Evolutionary conservation across 805 yeast genomes (phyloP).

Genomic region (Wickerhamiella spandovensis): DNA sequence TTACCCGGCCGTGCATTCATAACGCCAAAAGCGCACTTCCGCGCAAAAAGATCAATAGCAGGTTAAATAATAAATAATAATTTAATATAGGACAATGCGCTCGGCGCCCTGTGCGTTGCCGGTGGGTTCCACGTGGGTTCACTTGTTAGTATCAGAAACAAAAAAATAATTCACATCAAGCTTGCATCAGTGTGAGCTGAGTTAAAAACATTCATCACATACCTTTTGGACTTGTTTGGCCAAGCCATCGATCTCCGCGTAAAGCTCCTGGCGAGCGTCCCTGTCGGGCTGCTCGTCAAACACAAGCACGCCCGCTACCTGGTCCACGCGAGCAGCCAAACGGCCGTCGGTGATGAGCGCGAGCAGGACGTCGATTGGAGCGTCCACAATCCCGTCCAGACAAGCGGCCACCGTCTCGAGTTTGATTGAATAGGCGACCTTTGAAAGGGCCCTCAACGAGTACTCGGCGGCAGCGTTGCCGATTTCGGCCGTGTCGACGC

Average conservation of each 20-base stretch:
- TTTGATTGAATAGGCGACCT: constrained; percentile 9
- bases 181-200: constrained; percentile 25
- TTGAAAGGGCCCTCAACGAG: constrained; percentile 10
- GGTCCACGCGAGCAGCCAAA: constrained; percentile 12
- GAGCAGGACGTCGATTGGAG: constrained; percentile 7
- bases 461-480: constrained; percentile 10
- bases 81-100: no score
- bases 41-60: background rate
- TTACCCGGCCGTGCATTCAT: no score
- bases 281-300: constrained; percentile 2
- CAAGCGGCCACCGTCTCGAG: constrained; percentile 6
- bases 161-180: constrained; percentile 18
- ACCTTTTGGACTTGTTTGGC: constrained; percentile 8
- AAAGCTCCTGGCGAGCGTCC: constrained; percentile 2
- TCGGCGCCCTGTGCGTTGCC: no score
- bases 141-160: constrained; percentile 17
- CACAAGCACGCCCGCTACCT: constrained; percentile 7
- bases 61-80: no score
- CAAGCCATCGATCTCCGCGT: constrained; percentile 5
- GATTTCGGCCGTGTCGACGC: background rate
- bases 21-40: no score
- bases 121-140: no score
- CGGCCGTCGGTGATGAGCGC: constrained; percentile 5
- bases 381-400: constrained; percentile 2
- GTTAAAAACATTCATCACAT: constrained; percentile 21